Evolutionary conservation across 2,329 filamentous ascomycete genomes (phyloP).

Genomic region (Daldinia eschscholtzii): DNA sequence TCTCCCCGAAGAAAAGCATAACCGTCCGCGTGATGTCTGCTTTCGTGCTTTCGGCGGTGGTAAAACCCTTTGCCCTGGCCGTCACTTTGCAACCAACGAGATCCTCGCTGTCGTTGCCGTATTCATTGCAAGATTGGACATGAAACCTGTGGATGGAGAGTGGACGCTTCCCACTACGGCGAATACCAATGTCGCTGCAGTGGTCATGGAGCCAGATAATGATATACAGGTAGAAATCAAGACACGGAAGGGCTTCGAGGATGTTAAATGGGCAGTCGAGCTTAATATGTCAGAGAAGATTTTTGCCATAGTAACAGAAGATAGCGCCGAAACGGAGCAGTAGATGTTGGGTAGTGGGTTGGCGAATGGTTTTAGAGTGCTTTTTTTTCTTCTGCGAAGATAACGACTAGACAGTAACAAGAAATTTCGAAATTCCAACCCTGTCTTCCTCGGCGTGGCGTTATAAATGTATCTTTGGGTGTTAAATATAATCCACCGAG

Average conservation of each 20-base stretch:
- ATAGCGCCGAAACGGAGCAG: neutral
- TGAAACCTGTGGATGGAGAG: neutral
- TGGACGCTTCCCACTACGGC: neutral
- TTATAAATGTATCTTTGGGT: too few relatives aligned
- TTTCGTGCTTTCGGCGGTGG: constrained; percentile 50
- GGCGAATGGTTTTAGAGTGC: too few relatives aligned
- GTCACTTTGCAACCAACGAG: constrained; percentile 50
- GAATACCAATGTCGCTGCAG: neutral
- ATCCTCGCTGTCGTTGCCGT: constrained; percentile 36
- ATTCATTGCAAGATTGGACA: neutral
- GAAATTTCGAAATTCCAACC: too few relatives aligned
- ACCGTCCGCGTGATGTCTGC: constrained; percentile 43
- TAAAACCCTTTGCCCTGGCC: constrained; percentile 48
- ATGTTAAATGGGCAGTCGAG: neutral
- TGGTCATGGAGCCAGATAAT: neutral
- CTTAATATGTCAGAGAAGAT: neutral
- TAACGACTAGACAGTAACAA: too few relatives aligned
- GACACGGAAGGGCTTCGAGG: neutral
- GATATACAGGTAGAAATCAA: neutral
- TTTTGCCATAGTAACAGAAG: neutral
- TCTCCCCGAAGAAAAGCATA: constrained; percentile 44
- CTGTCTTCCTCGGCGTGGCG: too few relatives aligned
- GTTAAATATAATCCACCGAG: too few relatives aligned
- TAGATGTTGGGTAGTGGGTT: neutral
- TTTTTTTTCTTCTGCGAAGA: too few relatives aligned